Evolutionary conservation across 2,329 filamentous ascomycete species (phyloP), one percentile per base, ranked within the genome.

Genomic region (Colletotrichum brevisporum): DNA sequence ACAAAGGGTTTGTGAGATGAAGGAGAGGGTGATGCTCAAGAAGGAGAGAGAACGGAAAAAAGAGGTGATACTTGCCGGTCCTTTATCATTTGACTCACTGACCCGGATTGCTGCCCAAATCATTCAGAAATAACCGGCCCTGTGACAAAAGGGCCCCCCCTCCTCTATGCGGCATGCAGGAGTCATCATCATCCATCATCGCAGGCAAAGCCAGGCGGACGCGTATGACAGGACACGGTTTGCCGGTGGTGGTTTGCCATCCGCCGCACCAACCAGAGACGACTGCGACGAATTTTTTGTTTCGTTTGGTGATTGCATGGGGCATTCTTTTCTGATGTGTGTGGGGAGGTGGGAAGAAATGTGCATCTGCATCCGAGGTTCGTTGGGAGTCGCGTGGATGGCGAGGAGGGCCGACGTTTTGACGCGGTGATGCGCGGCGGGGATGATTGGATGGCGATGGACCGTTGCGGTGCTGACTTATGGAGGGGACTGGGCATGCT

Each of bases 271-370:
- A 24, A 24, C 21, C 21, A 24, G 4, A 43, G 18, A 48, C 45
- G n/a, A 48, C 15, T 45, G 21, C 41, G 5, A 36, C 21, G 10
- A 1, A 15, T 47, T 39, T 18, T 31, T 10, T 55, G 51, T 65
- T 39, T 36, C 31, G 31, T 65, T 58, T 68, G 60, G 65, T 31
- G 21, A 36, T 48, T 68, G 61, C 65, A 50, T 4, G 63, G 63
- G 27, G 10, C 4, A 15, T 15, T 43, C 13, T n/a, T 36, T 8
- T 36, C 31, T 12, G 31, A 36, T 36, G 31, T 36, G 31, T 36
- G 31, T 36, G 31, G 31, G 10, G 31, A 36, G 8, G 9, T 36
- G 31, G 31, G 31, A 36, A 36, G 31, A 10, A 36, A 43, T 43
- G 41, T 5, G 15, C 41, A n/a, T 43, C 15, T 15, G 41, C 16